Conservation (phyloP, 163 green algal genomes). For the Volvox carteri region DNA sequence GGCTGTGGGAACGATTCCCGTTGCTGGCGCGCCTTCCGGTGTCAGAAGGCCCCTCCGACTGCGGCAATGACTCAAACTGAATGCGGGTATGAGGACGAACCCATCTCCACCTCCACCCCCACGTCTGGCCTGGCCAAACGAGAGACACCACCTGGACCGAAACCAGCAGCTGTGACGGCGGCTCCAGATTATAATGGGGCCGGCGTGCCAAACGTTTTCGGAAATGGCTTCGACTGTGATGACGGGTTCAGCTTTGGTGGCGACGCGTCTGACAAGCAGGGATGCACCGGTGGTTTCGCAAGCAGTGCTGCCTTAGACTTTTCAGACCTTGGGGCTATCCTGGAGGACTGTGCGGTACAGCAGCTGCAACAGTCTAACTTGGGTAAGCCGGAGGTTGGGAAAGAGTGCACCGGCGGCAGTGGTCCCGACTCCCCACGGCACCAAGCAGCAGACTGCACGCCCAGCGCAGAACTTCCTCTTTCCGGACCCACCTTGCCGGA, state of each 20-base stretch:
- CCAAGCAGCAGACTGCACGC: neutral
- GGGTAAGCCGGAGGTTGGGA: no score
- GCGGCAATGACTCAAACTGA: no score
- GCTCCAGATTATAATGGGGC: constrained; percentile 8
- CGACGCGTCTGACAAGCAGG: neutral
- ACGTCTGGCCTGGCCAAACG: no score
- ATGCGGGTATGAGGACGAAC: no score
- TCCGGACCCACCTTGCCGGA: constrained; percentile 54
- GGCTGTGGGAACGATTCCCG: constrained; percentile 59
- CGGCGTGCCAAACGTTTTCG: no score
- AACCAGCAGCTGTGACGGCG: neutral
- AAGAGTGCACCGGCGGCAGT: neutral
- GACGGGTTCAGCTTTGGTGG: neutral
- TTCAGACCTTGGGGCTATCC: constrained; percentile 53
- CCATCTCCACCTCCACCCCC: no score
- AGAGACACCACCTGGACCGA: no score
- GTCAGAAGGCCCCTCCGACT: constrained; percentile 52
- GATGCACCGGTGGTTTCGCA: neutral
- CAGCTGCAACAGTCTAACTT: no score
- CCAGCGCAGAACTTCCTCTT: neutral
- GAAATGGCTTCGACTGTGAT: neutral
- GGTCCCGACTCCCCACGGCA: no score
- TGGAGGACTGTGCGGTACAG: constrained; percentile 53
- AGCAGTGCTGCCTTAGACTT: constrained; percentile 57
- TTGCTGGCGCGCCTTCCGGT: constrained; percentile 61